phyloP scores from a whole-genome alignment of 2,329 filamentous ascomycete species.

The Neurospora sp. region DNA sequence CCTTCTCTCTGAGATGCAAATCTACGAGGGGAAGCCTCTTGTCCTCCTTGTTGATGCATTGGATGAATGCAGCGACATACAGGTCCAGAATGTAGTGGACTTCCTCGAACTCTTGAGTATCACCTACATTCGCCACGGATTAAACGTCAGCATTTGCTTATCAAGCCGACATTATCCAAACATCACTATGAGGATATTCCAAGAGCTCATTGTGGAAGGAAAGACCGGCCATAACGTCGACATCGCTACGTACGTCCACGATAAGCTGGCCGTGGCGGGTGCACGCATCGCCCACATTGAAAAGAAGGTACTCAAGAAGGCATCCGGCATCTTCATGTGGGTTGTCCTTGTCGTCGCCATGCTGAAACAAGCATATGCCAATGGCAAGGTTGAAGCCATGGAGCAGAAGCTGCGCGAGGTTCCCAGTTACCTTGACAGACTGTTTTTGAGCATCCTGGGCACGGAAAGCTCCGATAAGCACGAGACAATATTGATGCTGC shows the following conservation, averaged over 20 bases:
- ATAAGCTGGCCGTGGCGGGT: slow-evolving; percentile 5
- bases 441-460: slow-evolving; percentile 41
- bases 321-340: slow-evolving; percentile 13
- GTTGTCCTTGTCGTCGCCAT: slow-evolving; percentile 10
- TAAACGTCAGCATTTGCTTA: neutral
- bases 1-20: too few relatives aligned
- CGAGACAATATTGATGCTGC: slow-evolving; percentile 33
- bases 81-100: slow-evolving; percentile 8
- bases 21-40: too few relatives aligned
- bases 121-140: neutral
- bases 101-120: slow-evolving; percentile 8
- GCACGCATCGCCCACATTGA: neutral
- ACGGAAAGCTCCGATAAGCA: slow-evolving; percentile 32
- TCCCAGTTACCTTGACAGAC: slow-evolving; percentile 18
- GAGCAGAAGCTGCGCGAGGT: neutral
- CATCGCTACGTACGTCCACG: slow-evolving; percentile 10
- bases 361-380: slow-evolving; percentile 7
- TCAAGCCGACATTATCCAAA: slow-evolving; percentile 12
- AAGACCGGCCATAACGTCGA: slow-evolving; percentile 6
- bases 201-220: slow-evolving; percentile 4
- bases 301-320: neutral
- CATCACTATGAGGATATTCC: slow-evolving; percentile 1
- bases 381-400: neutral
- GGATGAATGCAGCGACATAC: slow-evolving; percentile 13
- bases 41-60: slow-evolving; percentile 14